These are phyloP conservation scores for Metarhizium sp. DNA, from an alignment of 2,329 filamentous ascomycete genomes.

Conservation along the genomic window DNA sequence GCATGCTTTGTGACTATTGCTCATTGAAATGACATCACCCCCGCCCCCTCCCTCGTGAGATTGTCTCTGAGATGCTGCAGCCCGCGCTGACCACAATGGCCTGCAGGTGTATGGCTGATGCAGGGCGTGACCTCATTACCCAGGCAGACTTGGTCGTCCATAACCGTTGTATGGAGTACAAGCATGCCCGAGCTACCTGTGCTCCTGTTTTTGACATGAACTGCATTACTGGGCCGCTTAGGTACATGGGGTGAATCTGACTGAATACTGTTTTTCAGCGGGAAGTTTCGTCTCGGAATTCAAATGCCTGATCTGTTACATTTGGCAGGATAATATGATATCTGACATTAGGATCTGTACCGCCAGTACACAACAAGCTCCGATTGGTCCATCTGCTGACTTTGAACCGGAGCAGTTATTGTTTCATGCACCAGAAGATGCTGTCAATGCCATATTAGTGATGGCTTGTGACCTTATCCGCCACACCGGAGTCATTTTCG, in stretches of 20 bases:
- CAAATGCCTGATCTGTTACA: conserved; percentile 9
- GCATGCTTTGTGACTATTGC: too few species aligned
- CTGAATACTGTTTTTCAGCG: neutral
- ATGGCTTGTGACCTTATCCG: neutral
- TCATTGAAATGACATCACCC: too few species aligned
- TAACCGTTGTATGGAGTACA: neutral
- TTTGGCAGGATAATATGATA: conserved; percentile 5
- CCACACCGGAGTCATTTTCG: neutral
- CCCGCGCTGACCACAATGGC: too few species aligned
- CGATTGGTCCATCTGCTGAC: neutral
- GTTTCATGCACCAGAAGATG: neutral
- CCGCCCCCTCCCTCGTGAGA: too few species aligned
- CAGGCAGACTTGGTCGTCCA: neutral
- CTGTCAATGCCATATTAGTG: neutral
- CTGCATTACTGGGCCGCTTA: neutral
- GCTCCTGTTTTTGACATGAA: neutral
- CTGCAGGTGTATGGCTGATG: neutral
- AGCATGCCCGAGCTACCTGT: neutral
- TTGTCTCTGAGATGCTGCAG: too few species aligned
- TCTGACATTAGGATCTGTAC: conserved; percentile 6
- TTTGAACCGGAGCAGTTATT: neutral
- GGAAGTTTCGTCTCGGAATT: neutral
- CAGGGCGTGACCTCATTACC: conserved; percentile 1
- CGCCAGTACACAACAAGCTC: neutral
- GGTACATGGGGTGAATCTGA: too few species aligned